A percentile compares a stretch with the other conserved stretches of the same genome.
Conservation (phyloP, 164 flowering plant genomes). For the Berberis thunbergii region DNA sequence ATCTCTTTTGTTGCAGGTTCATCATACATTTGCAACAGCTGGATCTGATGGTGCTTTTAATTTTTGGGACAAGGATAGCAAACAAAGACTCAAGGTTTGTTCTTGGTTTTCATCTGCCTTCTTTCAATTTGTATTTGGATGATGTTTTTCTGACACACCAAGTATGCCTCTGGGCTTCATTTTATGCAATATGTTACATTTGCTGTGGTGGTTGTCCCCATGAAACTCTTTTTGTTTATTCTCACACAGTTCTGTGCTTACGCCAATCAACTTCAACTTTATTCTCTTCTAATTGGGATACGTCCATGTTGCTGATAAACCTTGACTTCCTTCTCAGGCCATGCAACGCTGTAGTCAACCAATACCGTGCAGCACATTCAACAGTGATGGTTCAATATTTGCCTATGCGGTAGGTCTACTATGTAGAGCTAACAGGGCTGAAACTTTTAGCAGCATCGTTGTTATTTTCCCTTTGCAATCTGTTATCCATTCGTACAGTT, state of each 20-base stretch:
- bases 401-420: slow-evolving; percentile 77
- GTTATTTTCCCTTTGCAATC: no score
- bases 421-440: not conserved
- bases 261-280: not conserved
- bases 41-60: slow-evolving; percentile 99
- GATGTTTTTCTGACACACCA: not conserved
- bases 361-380: slow-evolving; percentile 89
- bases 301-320: not conserved
- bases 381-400: slow-evolving; percentile 89
- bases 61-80: slow-evolving; percentile 99
- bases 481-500: no score
- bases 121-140: not conserved
- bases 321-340: slow-evolving; percentile 41
- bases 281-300: not conserved
- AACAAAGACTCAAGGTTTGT: slow-evolving; percentile 88
- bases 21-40: slow-evolving; percentile 97
- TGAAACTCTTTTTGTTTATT: no score
- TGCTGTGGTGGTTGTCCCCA: no score
- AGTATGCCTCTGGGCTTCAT: no score
- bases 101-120: not conserved
- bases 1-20: slow-evolving; percentile 41
- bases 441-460: not conserved
- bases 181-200: no score
- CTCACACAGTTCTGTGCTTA: not conserved
- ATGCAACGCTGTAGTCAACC: slow-evolving; percentile 86